These are phyloP conservation scores for Aotearoamyces nothofagi DNA, from an alignment of 2,329 filamentous ascomycete genomes.

Conservation along the genomic window DNA sequence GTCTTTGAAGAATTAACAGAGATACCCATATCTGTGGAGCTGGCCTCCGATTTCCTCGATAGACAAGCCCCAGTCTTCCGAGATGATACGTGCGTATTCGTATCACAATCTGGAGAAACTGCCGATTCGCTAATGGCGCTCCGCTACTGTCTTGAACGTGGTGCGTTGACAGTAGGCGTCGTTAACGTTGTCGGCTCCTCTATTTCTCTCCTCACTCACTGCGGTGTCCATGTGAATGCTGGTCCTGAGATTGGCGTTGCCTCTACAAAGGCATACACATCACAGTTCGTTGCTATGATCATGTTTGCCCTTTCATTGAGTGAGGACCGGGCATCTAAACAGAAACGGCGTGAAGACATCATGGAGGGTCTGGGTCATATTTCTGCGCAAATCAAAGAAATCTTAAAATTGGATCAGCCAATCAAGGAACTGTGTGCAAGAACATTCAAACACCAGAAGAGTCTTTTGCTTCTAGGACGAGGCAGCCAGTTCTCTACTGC, in stretches of 20 bases:
- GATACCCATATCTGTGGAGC: slow-evolving; percentile 91
- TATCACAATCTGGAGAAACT: slow-evolving; percentile 97
- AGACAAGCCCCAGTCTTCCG: slow-evolving; percentile 95
- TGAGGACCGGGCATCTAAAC: slow-evolving; percentile 93
- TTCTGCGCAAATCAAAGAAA: slow-evolving; percentile 81
- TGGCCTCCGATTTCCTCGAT: slow-evolving; percentile 97
- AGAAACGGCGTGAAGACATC: slow-evolving; percentile 81
- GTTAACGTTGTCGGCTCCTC: slow-evolving; percentile 98
- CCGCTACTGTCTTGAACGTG: slow-evolving; percentile 94
- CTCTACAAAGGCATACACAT: slow-evolving; percentile 98
- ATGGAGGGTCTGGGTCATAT: slow-evolving; percentile 84
- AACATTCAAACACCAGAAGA: slow-evolving; percentile 96
- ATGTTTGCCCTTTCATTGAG: slow-evolving; percentile 97
- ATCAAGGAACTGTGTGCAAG: slow-evolving; percentile 92
- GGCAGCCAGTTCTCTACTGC: slow-evolving; percentile 95
- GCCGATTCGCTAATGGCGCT: slow-evolving; percentile 95
- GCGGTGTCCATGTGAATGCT: slow-evolving; percentile 98
- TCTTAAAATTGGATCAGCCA: slow-evolving; percentile 77
- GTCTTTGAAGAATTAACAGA: slow-evolving; percentile 96
- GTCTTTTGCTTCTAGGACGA: slow-evolving; percentile 79
- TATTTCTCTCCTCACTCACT: slow-evolving; percentile 97
- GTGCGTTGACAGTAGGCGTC: slow-evolving; percentile 91
- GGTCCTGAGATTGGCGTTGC: slow-evolving; percentile 98
- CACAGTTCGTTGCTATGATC: slow-evolving; percentile 98
- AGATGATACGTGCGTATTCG: slow-evolving; percentile 97